Conservation (phyloP, 352 stramenopile species). For the Phytopythium aichiense region DNA sequence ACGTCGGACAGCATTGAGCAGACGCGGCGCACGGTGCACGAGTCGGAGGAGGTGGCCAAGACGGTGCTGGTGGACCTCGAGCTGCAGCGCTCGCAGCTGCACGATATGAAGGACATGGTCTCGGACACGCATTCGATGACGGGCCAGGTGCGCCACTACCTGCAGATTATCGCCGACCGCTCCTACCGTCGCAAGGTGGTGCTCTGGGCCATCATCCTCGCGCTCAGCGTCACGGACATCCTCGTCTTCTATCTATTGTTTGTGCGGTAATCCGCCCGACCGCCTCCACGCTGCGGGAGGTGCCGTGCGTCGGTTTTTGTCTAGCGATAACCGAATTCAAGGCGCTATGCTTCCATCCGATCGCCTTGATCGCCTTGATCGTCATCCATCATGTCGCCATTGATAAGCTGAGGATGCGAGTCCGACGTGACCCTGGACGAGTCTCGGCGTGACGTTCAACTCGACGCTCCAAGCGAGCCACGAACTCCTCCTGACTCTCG, state of each 20-base stretch:
- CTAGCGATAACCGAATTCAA: too few species aligned
- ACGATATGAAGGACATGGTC: constrained; percentile 82
- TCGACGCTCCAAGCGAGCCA: background rate
- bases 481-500: background rate
- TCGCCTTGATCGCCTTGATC: too few species aligned
- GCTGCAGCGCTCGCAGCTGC: constrained; percentile 69
- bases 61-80: constrained; percentile 76
- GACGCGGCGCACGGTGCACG: constrained; percentile 51
- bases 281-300: too few species aligned
- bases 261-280: constrained; percentile 20
- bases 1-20: constrained; percentile 75
- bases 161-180: constrained; percentile 71
- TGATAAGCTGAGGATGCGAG: background rate
- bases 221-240: constrained; percentile 61
- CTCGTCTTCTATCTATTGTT: constrained; percentile 86
- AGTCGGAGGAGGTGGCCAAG: constrained; percentile 68
- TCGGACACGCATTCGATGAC: constrained; percentile 66
- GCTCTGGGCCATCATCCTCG: constrained; percentile 64
- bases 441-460: background rate
- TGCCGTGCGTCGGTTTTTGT: too few species aligned
- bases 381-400: too few species aligned
- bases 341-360: too few species aligned
- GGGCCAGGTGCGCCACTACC: constrained; percentile 51
- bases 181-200: constrained; percentile 63
- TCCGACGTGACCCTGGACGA: background rate